Conservation (phyloP, 805 yeast species). For the Lipomyces yamadae region DNA sequence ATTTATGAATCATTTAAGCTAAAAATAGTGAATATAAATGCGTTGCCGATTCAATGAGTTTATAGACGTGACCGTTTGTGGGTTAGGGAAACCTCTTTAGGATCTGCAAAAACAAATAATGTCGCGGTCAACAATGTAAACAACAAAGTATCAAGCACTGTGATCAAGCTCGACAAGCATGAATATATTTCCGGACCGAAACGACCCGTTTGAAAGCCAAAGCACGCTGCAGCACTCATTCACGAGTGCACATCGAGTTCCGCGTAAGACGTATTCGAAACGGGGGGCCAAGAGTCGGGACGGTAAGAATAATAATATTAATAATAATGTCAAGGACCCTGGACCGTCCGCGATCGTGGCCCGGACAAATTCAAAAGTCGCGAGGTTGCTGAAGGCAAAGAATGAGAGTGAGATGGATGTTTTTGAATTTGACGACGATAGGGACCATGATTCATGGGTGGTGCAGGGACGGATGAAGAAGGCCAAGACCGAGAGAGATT, state of each 20-base stretch:
- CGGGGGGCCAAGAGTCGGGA: background rate
- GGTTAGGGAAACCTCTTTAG: too few relatives aligned
- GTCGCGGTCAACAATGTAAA: background rate
- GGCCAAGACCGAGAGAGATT: background rate
- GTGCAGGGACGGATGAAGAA: background rate
- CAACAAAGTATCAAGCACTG: background rate
- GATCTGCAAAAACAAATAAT: background rate
- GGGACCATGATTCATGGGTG: background rate
- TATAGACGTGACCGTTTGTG: too few relatives aligned
- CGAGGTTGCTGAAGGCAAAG: background rate
- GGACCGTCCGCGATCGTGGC: background rate
- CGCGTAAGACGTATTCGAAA: slow-evolving; percentile 3
- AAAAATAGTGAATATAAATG: too few relatives aligned
- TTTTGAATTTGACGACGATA: background rate
- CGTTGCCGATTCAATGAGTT: too few relatives aligned
- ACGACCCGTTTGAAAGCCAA: slow-evolving; percentile 4
- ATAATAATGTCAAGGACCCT: background rate
- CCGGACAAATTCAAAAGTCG: background rate
- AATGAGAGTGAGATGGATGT: background rate
- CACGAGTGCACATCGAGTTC: background rate
- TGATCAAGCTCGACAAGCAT: background rate
- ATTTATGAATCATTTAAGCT: background rate
- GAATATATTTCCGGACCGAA: slow-evolving; percentile 7
- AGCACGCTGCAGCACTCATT: background rate
- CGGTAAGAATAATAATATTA: background rate